These are phyloP conservation scores for Metschnikowia cerradonensis DNA, from an alignment of 805 yeast genomes.

Conservation along the genomic window DNA sequence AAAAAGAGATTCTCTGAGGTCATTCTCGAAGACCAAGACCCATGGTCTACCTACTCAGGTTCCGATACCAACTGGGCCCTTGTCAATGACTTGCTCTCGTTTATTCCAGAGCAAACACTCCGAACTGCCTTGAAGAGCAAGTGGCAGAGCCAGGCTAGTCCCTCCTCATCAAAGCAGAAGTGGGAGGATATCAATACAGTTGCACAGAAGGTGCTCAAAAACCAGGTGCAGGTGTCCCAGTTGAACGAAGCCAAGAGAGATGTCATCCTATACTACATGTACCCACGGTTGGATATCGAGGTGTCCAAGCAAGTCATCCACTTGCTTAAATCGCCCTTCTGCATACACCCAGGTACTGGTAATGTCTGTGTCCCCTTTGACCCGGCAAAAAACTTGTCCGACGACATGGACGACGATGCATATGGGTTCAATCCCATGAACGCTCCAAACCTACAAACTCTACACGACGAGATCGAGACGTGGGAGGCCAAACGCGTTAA, in stretches of 20 bases:
- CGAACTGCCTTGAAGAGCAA: constrained; percentile 48
- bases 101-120: constrained; percentile 59
- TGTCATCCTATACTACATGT: constrained; percentile 70
- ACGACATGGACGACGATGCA: constrained; percentile 31
- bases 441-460: constrained; percentile 68
- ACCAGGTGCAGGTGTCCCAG: constrained; percentile 42
- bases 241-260: constrained; percentile 76
- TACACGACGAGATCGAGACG: constrained; percentile 61
- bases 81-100: constrained; percentile 53
- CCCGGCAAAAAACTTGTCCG: constrained; percentile 37
- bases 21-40: constrained; percentile 78
- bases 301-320: constrained; percentile 89
- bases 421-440: constrained; percentile 69
- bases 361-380: constrained; percentile 89
- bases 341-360: constrained; percentile 95
- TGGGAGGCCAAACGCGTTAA: constrained; percentile 37
- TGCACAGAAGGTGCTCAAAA: constrained; percentile 46
- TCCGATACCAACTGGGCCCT: constrained; percentile 43
- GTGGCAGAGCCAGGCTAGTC: constrained; percentile 46
- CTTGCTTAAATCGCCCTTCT: constrained; percentile 91
- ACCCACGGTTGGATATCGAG: constrained; percentile 90
- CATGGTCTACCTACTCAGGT: constrained; percentile 52
- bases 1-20: constrained; percentile 59
- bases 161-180: constrained; percentile 52
- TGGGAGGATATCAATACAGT: constrained; percentile 72